Percentiles rank a stretch among this genome's conserved stretches.
These are phyloP conservation scores for Citrus glauca DNA, from an alignment of 345 rosid genomes.

Conservation along the genomic window DNA sequence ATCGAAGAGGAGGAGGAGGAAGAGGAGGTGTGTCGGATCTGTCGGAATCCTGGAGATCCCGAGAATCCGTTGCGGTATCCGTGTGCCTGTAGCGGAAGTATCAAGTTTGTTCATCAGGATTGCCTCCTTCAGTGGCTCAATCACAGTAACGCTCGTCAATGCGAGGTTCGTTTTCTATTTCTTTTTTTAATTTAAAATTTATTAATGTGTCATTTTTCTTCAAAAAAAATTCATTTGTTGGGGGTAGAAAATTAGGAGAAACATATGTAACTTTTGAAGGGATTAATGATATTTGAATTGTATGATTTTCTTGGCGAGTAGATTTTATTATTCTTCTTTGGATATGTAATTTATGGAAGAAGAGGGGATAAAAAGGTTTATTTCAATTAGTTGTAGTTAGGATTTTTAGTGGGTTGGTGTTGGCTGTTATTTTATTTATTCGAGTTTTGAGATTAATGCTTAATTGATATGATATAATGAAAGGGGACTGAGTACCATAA, in stretches of 20 bases:
- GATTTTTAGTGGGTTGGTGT: not conserved
- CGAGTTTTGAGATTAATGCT: not conserved
- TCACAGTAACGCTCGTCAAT: conserved; percentile 98
- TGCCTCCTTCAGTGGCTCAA: conserved; percentile 99
- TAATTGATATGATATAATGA: not conserved
- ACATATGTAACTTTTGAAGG: not conserved
- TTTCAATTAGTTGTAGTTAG: not conserved
- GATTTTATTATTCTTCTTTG: not conserved
- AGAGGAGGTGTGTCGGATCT: conserved; percentile 99
- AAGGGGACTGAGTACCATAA: not conserved
- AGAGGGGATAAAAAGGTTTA: not conserved
- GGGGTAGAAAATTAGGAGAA: not conserved
- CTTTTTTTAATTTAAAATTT: not conserved
- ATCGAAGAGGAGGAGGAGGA: conserved; percentile 80
- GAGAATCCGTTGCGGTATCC: conserved; percentile 93
- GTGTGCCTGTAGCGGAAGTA: conserved; percentile 98
- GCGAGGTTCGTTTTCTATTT: conserved; percentile 66
- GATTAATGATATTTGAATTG: not conserved
- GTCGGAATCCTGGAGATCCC: conserved; percentile 89
- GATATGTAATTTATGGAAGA: not conserved
- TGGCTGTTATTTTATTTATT: not conserved
- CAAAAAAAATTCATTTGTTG: not conserved
- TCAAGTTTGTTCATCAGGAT: conserved; percentile 96
- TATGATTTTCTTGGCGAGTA: not conserved
- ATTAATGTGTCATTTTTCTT: not conserved